A percentile compares a stretch with the other conserved stretches of the same genome.
Conservation (phyloP, 1,284 basidiomycete genomes). For the Leccinum fallax region DNA sequence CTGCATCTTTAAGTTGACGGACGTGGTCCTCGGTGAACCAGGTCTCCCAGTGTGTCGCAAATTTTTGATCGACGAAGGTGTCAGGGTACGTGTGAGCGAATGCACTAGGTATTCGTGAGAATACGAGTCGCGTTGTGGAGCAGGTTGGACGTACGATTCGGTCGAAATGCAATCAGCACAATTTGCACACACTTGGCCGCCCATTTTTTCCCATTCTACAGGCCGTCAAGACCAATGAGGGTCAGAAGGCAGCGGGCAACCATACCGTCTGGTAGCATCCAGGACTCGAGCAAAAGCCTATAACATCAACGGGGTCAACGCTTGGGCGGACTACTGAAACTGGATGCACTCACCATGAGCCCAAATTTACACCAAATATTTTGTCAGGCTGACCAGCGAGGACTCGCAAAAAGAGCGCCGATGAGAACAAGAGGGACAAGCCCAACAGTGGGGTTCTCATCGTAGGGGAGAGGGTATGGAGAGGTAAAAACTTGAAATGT, state of each 20-base stretch:
- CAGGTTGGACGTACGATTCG: slow-evolving; percentile 44
- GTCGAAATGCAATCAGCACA: slow-evolving; percentile 48
- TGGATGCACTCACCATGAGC: slow-evolving; percentile 42
- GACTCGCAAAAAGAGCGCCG: slow-evolving; percentile 18
- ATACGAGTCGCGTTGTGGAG: not conserved
- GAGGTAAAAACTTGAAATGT: not conserved
- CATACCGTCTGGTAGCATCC: slow-evolving; percentile 56
- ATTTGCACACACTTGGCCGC: slow-evolving; percentile 44
- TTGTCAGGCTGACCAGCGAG: slow-evolving; percentile 36
- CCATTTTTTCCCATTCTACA: slow-evolving; percentile 52
- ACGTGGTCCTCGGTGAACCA: slow-evolving; percentile 75
- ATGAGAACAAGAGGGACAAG: slow-evolving; percentile 21
- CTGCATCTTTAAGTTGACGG: slow-evolving; percentile 47
- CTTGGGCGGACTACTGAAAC: not conserved
- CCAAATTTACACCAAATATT: slow-evolving; percentile 57
- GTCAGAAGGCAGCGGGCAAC: not conserved
- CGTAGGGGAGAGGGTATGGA: slow-evolving; percentile 1
- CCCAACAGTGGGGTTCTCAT: slow-evolving; percentile 25
- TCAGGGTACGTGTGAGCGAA: slow-evolving; percentile 60
- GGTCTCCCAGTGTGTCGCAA: slow-evolving; percentile 66
- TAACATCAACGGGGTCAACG: not conserved
- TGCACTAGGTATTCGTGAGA: slow-evolving; percentile 40
- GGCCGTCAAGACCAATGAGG: slow-evolving; percentile 4
- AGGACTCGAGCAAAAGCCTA: slow-evolving; percentile 56
- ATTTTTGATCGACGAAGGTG: slow-evolving; percentile 54